Percentiles rank a stretch among this genome's conserved stretches.
These are phyloP conservation scores for Cordyceps farinosa DNA, from an alignment of 2,329 filamentous ascomycete species.

Conservation along the genomic window DNA sequence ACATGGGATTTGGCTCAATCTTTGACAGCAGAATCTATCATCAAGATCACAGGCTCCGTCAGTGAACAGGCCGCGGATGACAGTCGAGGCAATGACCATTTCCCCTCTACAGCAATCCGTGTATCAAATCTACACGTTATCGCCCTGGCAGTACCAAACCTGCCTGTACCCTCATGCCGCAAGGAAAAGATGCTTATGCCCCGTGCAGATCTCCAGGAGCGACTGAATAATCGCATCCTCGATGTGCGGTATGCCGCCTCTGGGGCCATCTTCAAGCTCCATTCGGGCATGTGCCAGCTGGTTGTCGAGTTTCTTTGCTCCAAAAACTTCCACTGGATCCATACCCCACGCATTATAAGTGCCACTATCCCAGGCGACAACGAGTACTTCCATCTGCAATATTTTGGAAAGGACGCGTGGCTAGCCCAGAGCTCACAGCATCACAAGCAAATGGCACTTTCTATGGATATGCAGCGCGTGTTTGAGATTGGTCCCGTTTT, in stretches of 20 bases:
- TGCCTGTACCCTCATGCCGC: not conserved
- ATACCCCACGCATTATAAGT: slow-evolving; percentile 3
- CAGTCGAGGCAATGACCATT: not conserved
- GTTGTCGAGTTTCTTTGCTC: slow-evolving; percentile 8
- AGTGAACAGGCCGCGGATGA: not conserved
- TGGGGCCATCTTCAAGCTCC: slow-evolving; percentile 5
- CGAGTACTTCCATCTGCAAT: not conserved
- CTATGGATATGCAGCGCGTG: slow-evolving; percentile 1
- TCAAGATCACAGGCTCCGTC: not conserved
- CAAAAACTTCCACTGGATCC: slow-evolving; percentile 2
- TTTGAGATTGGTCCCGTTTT: slow-evolving; percentile 10
- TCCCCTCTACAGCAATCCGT: not conserved
- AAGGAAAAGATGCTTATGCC: no score
- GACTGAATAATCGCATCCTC: not conserved
- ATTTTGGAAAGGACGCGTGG: slow-evolving; percentile 10
- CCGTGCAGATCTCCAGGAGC: not conserved
- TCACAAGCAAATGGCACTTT: slow-evolving; percentile 11
- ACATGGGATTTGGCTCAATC: not conserved
- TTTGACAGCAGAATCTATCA: not conserved
- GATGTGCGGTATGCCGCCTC: not conserved
- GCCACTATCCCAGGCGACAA: slow-evolving; percentile 1
- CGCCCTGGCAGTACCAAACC: not conserved
- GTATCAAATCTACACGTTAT: not conserved
- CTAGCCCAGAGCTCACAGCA: slow-evolving; percentile 8
- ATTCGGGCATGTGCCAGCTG: slow-evolving; percentile 13